A percentile compares a stretch with the other conserved stretches of the same genome.
phyloP scores from a whole-genome alignment of 179 eudicot genomes.

The Beta macrorhiza region DNA sequence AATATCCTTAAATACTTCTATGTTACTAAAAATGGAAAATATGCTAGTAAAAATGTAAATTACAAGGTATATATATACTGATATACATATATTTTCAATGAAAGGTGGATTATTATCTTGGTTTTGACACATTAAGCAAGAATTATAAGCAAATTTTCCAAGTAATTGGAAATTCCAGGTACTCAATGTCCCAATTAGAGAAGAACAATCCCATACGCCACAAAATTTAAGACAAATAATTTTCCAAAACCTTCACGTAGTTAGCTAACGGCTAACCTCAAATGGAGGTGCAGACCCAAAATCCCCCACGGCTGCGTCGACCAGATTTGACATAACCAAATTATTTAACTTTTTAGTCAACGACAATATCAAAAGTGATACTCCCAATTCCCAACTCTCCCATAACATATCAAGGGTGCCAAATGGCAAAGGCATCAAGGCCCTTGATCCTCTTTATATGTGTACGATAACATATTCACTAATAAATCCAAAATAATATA shows the following conservation, averaged over 20 bases:
- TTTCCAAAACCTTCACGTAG: neutral
- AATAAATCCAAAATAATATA: too few species aligned
- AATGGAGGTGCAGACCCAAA: neutral
- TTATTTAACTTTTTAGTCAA: neutral
- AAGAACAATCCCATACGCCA: neutral
- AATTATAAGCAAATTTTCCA: too few species aligned
- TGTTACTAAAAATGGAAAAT: neutral
- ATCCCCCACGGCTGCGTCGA: neutral
- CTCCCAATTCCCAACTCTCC: neutral
- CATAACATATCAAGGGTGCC: neutral
- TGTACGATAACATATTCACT: too few species aligned
- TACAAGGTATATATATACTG: too few species aligned
- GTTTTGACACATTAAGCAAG: neutral
- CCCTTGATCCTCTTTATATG: too few species aligned
- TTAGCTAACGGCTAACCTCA: neutral
- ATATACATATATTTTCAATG: too few species aligned
- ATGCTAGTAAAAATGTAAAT: neutral
- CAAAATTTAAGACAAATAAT: neutral
- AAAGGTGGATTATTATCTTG: neutral
- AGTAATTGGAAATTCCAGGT: neutral
- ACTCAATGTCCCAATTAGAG: too few species aligned
- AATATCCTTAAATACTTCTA: too few species aligned
- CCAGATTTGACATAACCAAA: neutral
- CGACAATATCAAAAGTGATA: neutral
- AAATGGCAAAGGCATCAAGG: too few species aligned